Conservation (phyloP, 768 basidiomycete genomes). For the Crepidotus variabilis region DNA sequence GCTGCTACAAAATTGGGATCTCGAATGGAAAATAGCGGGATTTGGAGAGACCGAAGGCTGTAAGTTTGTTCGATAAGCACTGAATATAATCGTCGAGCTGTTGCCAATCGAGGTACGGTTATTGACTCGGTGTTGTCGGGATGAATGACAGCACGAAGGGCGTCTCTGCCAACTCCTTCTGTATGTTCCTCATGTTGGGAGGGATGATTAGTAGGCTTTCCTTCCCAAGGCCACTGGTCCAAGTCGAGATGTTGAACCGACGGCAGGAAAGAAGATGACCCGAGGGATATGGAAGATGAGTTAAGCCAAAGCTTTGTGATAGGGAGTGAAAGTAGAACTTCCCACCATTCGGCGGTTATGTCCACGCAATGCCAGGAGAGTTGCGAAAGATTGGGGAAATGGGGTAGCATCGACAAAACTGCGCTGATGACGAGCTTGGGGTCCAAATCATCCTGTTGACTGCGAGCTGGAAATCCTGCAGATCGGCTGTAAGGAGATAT, state of each 20-base stretch:
- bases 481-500: conserved; percentile 29
- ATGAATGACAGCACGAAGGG: conserved; percentile 24
- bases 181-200: conserved; percentile 29
- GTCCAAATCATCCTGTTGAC: conserved; percentile 26
- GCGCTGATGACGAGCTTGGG: conserved; percentile 28
- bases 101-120: conserved; percentile 29
- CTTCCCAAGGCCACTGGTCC: conserved; percentile 36
- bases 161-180: conserved; percentile 21
- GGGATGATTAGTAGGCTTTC: conserved; percentile 26
- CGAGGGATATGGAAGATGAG: conserved; percentile 19
- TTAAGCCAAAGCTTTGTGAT: conserved; percentile 30
- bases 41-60: conserved; percentile 17
- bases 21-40: conserved; percentile 14
- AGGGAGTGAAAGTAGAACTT: conserved; percentile 21
- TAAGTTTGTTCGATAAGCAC: conserved; percentile 15
- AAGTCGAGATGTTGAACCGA: conserved; percentile 24
- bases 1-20: conserved; percentile 22
- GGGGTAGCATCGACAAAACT: conserved; percentile 24
- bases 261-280: conserved; percentile 6
- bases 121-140: conserved; percentile 25
- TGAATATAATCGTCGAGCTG: conserved; percentile 25
- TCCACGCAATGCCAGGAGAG: conserved; percentile 35
- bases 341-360: conserved; percentile 29
- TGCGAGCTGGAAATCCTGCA: conserved; percentile 23
- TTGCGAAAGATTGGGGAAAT: conserved; percentile 27